A percentile compares a stretch with the other conserved stretches of the same genome.
Evolutionary conservation across 225 moss, liverwort and hornwort genomes (phyloP).

Genomic region (Sphagnum tenellum): DNA sequence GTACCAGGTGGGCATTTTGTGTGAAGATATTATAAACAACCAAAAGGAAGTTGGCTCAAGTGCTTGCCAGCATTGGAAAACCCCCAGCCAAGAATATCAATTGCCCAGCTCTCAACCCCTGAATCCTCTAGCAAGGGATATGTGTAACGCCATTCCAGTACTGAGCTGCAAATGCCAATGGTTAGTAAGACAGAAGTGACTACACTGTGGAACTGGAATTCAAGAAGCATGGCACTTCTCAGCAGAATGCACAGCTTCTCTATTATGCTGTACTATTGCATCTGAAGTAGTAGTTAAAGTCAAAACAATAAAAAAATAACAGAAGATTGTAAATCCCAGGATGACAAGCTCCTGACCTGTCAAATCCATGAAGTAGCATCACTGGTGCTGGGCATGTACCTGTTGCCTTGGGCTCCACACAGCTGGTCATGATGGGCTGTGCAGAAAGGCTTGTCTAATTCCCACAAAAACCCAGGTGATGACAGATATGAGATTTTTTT

Average conservation of each 20-base stretch:
- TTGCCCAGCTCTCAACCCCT: conserved; percentile 67
- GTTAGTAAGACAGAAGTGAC: no score
- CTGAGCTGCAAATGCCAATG: conserved; percentile 50
- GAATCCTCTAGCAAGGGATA: conserved; percentile 75
- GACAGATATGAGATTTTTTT: no score
- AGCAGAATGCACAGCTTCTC: no score
- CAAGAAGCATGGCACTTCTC: no score
- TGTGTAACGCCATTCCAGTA: conserved; percentile 90
- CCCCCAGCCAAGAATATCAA: conserved; percentile 96
- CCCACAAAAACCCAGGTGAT: no score
- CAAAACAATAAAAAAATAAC: conserved; percentile 2
- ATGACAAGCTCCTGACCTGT: conserved; percentile 44
- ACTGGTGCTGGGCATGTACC: conserved; percentile 36
- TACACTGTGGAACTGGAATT: no score
- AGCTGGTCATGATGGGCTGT: conserved; percentile 75
- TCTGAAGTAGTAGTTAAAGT: no score
- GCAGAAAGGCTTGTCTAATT: conserved; percentile 70
- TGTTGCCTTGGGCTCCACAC: conserved; percentile 54
- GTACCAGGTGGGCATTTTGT: no score
- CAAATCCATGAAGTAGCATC: conserved; percentile 79
- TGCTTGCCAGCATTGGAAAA: conserved; percentile 66
- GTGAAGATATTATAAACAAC: background rate
- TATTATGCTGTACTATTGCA: no score
- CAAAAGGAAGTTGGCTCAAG: background rate
- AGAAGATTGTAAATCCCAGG: conserved; percentile 1